A percentile compares a stretch with the other conserved stretches of the same genome.
These are phyloP conservation scores for Isoetes taiwanensis DNA, from an alignment of 75 land plant genomes.

Conservation along the genomic window DNA sequence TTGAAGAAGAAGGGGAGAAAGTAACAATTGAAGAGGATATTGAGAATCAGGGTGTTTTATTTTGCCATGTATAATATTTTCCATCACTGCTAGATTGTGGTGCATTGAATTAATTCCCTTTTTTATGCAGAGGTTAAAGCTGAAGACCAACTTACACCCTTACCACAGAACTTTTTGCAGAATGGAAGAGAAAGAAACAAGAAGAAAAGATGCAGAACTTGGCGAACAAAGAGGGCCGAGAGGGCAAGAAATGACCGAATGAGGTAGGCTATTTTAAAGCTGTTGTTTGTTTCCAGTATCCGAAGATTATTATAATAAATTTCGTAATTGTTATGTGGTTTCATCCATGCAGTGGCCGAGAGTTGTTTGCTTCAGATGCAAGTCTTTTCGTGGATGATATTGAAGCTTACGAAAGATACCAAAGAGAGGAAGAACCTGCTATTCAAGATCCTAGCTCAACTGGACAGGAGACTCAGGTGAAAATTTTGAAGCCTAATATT, in stretches of 20 bases:
- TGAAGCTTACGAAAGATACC: slow-evolving; percentile 81
- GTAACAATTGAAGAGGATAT: slow-evolving; percentile 91
- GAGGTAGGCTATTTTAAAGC: slow-evolving; percentile 43
- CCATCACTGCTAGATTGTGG: too few relatives aligned
- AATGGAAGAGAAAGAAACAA: slow-evolving; percentile 84
- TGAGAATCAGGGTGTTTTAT: slow-evolving; percentile 92
- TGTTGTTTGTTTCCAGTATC: not conserved
- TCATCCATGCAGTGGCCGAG: slow-evolving; percentile 72
- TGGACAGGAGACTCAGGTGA: too few relatives aligned
- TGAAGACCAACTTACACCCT: too few relatives aligned
- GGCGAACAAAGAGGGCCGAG: slow-evolving; percentile 78
- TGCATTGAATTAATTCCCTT: slow-evolving; percentile 7
- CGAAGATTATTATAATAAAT: not conserved
- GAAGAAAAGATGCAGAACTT: slow-evolving; percentile 63
- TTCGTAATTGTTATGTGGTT: not conserved
- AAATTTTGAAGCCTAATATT: too few relatives aligned
- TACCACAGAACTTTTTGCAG: slow-evolving; percentile 66
- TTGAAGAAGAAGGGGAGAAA: slow-evolving; percentile 79
- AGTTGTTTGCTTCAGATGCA: slow-evolving; percentile 81
- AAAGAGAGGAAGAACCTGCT: slow-evolving; percentile 71
- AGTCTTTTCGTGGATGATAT: slow-evolving; percentile 98
- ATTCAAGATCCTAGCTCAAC: too few relatives aligned
- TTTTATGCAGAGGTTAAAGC: slow-evolving; percentile 44
- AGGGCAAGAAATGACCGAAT: slow-evolving; percentile 93
- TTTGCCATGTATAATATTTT: too few relatives aligned